Base-by-base conservation (phyloP, 2,329 filamentous ascomycete species). In the Monosporascus cannonballus region DNA sequence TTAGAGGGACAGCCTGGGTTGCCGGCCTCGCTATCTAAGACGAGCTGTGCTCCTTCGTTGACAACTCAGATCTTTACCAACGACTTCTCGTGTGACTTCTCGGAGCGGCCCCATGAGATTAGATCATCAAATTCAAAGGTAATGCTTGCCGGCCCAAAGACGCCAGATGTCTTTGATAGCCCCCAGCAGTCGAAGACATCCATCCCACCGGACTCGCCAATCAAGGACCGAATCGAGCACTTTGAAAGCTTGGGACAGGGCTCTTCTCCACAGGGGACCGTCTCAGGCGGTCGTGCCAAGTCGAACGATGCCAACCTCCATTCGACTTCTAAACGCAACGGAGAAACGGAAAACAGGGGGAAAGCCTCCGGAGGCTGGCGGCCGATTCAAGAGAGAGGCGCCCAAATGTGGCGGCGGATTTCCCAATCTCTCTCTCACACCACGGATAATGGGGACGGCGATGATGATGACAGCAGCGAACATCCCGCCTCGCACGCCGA, bases 51-150 rank as follows among this genome's bases (percentile, higher is more conserved):
- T 14, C 62, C 62, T 6, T 58, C 59, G 30, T 52, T 68, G 7
- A 64, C 62, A 11, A 68, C 63, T 9, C 53, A 65, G 34, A 68
- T 68, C 34, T 56, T 54, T 25, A 57, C 57, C 15, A 56, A 64
- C 46, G 64, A 66, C 52, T 67, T 68, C 45, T 58, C 54, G 24
- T 67, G 63, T 48, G 55, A 61, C 24, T 67, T 68, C 44, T 49
- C 42, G 11, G 54, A 51, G 8, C 41, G 48, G 20, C 47, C 8
- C 22, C 42, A 41, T 45, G 38, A 18, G n/a, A 34, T 46, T 5
- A 41, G 17, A 38, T 45, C 27, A 37, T 46, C 45, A 15, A 39
- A 50, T 42, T 51, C 50, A 3, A 47, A 45, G 20, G 39, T 20
- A 24, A 24, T 6, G 11, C 15, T 11, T 20, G 17, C 14, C 14